phyloP scores from a whole-genome alignment of 1,284 basidiomycete species.

The Tilletia indica region DNA sequence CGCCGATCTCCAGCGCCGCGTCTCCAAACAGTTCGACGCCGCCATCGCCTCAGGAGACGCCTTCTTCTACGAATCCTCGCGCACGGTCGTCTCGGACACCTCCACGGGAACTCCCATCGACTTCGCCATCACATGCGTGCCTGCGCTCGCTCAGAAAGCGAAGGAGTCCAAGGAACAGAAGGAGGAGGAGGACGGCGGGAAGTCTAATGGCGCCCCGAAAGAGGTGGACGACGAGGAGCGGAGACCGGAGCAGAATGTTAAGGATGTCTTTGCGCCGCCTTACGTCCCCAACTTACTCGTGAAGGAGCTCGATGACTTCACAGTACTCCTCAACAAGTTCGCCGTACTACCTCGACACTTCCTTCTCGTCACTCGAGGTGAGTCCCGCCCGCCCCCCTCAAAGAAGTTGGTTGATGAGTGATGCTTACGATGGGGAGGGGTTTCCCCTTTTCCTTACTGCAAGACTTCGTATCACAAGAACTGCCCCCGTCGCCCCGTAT shows the following conservation, averaged over 20 bases:
- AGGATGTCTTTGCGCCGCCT: slow-evolving; percentile 52
- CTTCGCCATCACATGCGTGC: slow-evolving; percentile 34
- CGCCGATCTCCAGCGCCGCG: slow-evolving; percentile 28
- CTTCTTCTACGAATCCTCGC: slow-evolving; percentile 47
- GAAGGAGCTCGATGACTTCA: slow-evolving; percentile 36
- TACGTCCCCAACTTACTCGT: slow-evolving; percentile 53
- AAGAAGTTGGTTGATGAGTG: no score
- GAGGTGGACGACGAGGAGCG: not conserved
- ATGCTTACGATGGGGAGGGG: no score
- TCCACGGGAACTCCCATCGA: not conserved
- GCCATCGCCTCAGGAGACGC: slow-evolving; percentile 41
- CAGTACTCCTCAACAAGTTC: slow-evolving; percentile 52
- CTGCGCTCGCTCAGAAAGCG: slow-evolving; percentile 48
- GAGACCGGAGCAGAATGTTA: slow-evolving; percentile 31
- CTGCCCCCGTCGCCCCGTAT: slow-evolving; percentile 45
- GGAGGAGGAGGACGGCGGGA: slow-evolving; percentile 20
- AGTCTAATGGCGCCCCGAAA: not conserved
- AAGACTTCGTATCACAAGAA: slow-evolving; percentile 44
- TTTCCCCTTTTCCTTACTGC: not conserved
- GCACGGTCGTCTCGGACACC: slow-evolving; percentile 22
- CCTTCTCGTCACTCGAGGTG: slow-evolving; percentile 44
- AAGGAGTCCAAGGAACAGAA: slow-evolving; percentile 21
- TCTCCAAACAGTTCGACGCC: slow-evolving; percentile 35
- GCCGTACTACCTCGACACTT: slow-evolving; percentile 52
- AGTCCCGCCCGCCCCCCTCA: not conserved